Evolutionary conservation across 805 yeast genomes (phyloP), one percentile per base, ranked within the genome.

Genomic region (Metahyphopichia silvanorum): DNA sequence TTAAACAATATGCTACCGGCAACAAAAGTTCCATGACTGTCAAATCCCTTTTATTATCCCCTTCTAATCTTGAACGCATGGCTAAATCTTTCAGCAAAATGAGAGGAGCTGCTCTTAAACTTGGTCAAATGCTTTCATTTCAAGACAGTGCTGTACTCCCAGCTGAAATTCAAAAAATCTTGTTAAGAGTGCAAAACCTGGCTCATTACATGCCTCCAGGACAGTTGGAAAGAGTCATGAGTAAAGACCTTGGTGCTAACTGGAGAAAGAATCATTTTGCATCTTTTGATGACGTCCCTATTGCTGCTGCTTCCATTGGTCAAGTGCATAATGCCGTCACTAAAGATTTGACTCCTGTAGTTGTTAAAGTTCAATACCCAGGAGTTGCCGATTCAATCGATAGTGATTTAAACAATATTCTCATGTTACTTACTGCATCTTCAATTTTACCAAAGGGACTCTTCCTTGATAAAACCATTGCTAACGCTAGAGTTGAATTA

Each of bases 51-150:
- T 66, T 94, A 2, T 66, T 93, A 46, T 81, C 86, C 3, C 89
- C 95, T 5, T 74, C 76, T 12, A 93, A 91, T 56, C 79, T 93
- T 26, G 96, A 91, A 48, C 60, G 94, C 33, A 77, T 93, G 67
- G 95, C 95, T 9, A 79, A 77, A 47, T 88, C 87, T 55, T 78
- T 93, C 47, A 77, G 93, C 32, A 79, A 86, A 51, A 93, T 93
- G 98, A 75, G 98, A 52, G 98, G 98, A n/a, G 98, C 98, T 2
- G 98, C 98, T 3, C 69, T 93, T 52, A 93, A 93, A 53, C 75
- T 93, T 35, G 98, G 98, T n/a, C 98, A 93, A 61, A 77, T 93
- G 83, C 65, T 93, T 58, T 86, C 96, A 2, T 91, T 93, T 57
- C 98, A 93, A 60, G 98, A 91, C 55, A 79, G 82, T 39, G 72